Evolutionary conservation across 192 early-diverging fungal genomes (phyloP).

Genomic region (Coemansia sp.): DNA sequence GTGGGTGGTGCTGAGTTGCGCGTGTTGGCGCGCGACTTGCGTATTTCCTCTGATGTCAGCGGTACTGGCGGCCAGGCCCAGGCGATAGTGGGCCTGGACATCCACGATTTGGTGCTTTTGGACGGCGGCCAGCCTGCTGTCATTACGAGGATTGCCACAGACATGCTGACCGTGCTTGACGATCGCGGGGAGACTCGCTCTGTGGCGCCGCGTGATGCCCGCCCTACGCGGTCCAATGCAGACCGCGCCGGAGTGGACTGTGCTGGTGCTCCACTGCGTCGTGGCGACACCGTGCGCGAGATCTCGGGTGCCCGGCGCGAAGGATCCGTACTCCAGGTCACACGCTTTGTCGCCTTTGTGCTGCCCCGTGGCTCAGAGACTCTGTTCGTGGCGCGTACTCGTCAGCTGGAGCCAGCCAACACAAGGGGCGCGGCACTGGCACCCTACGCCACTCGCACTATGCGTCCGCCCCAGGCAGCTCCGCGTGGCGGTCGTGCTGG

Average conservation of each 20-base stretch:
- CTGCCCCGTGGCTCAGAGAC: slow-evolving; percentile 75
- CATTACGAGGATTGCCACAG: slow-evolving; percentile 80
- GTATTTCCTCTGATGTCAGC: slow-evolving; percentile 73
- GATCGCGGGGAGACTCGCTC: slow-evolving; percentile 70
- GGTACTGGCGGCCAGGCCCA: slow-evolving; percentile 4
- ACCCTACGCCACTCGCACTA: slow-evolving; percentile 49
- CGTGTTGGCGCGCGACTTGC: slow-evolving; percentile 90
- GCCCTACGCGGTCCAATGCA: slow-evolving; percentile 60
- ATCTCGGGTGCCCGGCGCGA: slow-evolving; percentile 65
- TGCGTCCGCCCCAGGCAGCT: slow-evolving; percentile 15
- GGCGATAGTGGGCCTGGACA: slow-evolving; percentile 73
- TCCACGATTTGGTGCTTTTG: slow-evolving; percentile 87
- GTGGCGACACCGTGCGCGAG: slow-evolving; percentile 79
- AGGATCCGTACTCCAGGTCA: slow-evolving; percentile 84
- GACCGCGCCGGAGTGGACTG: slow-evolving; percentile 65
- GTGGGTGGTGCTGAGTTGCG: slow-evolving; percentile 72
- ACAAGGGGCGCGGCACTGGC: slow-evolving; percentile 37
- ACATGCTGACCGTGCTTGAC: slow-evolving; percentile 77
- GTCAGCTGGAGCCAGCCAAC: slow-evolving; percentile 62
- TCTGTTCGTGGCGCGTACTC: slow-evolving; percentile 74
- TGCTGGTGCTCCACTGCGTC: slow-evolving; percentile 54
- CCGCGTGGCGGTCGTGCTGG: slow-evolving; percentile 53
- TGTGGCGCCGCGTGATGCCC: slow-evolving; percentile 72
- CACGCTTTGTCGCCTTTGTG: slow-evolving; percentile 80
- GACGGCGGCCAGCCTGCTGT: slow-evolving; percentile 77